Percentiles rank a stretch among this genome's conserved stretches.
phyloP scores from a whole-genome alignment of 257 asterid genomes.

The Linderniella brevidens region DNA sequence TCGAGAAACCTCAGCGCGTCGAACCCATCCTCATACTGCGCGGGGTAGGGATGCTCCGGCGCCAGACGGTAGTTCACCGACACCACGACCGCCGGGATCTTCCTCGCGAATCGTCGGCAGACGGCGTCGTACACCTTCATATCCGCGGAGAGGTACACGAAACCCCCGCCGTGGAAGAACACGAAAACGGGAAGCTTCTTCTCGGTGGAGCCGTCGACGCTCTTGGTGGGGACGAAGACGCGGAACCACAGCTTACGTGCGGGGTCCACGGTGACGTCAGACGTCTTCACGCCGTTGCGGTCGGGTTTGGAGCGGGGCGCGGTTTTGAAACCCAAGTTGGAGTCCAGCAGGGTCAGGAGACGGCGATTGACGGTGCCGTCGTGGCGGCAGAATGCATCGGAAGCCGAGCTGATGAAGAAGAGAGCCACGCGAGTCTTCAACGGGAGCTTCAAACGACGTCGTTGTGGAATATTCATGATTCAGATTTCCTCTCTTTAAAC shows the following conservation, averaged over 20 bases:
- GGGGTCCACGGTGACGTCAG: slow-evolving; percentile 41
- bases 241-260: slow-evolving; percentile 72
- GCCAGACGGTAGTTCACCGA: slow-evolving; percentile 28
- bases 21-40: slow-evolving; percentile 23
- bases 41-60: slow-evolving; percentile 33
- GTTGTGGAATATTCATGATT: too few relatives aligned
- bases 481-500: too few relatives aligned
- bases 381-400: slow-evolving; percentile 24
- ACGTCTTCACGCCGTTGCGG: slow-evolving; percentile 35
- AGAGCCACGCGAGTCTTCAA: slow-evolving; percentile 31
- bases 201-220: not conserved
- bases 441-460: slow-evolving; percentile 19
- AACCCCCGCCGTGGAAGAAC: slow-evolving; percentile 86
- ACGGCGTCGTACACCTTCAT: slow-evolving; percentile 38
- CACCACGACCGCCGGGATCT: slow-evolving; percentile 16
- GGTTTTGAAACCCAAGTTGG: slow-evolving; percentile 11
- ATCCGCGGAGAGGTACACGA: slow-evolving; percentile 40
- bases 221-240: slow-evolving; percentile 24
- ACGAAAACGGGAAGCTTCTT: slow-evolving; percentile 29
- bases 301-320: slow-evolving; percentile 27
- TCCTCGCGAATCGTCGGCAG: slow-evolving; percentile 51
- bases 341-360: slow-evolving; percentile 16
- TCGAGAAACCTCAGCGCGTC: slow-evolving; percentile 12
- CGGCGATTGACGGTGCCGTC: slow-evolving; percentile 73
- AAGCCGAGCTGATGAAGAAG: slow-evolving; percentile 17